A percentile compares a stretch with the other conserved stretches of the same genome.
Evolutionary conservation across 164 flowering plant species (phyloP).

Genomic region (Aristolochia fimbriata): DNA sequence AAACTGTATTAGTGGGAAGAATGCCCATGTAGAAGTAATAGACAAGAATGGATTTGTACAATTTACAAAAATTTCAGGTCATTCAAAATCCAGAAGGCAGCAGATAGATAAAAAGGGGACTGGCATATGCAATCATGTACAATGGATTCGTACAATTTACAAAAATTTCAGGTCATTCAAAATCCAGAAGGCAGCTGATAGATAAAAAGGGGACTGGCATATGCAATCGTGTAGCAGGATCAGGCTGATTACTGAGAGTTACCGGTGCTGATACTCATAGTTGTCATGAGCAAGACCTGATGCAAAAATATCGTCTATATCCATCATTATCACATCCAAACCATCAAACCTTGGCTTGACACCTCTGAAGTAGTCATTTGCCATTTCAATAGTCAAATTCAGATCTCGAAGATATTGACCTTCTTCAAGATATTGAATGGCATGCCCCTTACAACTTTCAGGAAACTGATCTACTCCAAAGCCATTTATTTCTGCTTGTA

Average conservation of each 20-base stretch:
- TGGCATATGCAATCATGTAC: no score
- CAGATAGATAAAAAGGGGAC: no score
- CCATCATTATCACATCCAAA: slow-evolving; percentile 44
- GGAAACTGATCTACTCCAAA: slow-evolving; percentile 32
- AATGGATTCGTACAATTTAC: no score
- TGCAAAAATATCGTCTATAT: slow-evolving; percentile 37
- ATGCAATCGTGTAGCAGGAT: no score
- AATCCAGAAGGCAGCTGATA: no score
- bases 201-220: no score
- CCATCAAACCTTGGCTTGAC: slow-evolving; percentile 26
- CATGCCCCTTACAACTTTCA: slow-evolving; percentile 28
- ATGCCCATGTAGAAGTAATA: no score
- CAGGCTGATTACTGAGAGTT: slow-evolving; percentile 7
- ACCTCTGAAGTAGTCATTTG: slow-evolving; percentile 25
- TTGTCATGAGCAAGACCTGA: slow-evolving; percentile 6
- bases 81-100: no score
- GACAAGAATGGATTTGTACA: no score
- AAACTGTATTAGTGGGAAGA: no score
- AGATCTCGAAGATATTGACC: slow-evolving; percentile 43
- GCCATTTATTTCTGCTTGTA: slow-evolving; percentile 42
- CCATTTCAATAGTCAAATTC: slow-evolving; percentile 18
- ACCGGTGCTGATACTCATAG: slow-evolving; percentile 17
- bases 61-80: no score
- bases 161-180: no score
- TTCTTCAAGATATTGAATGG: slow-evolving; percentile 25